Evolutionary conservation across 2,329 filamentous ascomycete genomes (phyloP).

Genomic region (Biscogniauxia sp.): DNA sequence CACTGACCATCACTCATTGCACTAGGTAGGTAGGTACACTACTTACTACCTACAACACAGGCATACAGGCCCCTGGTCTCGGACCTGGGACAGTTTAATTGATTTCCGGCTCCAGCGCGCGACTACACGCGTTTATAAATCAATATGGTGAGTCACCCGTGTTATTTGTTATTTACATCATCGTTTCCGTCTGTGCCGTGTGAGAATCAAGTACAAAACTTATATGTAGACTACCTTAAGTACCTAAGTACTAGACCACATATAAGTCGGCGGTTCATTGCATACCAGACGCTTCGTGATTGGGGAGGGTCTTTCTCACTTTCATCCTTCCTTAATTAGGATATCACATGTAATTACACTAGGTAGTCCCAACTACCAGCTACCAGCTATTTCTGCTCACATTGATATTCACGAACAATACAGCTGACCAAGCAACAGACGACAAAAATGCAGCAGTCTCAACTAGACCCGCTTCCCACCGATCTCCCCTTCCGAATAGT

Average conservation of each 20-base stretch:
- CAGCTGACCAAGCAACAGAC: slow-evolving; percentile 7
- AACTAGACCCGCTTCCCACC: slow-evolving; percentile 79
- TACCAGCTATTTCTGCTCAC: slow-evolving; percentile 1
- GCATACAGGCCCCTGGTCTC: not conserved
- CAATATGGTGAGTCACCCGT: slow-evolving; percentile 19
- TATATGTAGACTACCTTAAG: not conserved
- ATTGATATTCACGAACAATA: not conserved
- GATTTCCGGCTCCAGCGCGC: slow-evolving; percentile 15
- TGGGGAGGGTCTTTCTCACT: not conserved
- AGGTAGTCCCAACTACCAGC: slow-evolving; percentile 8
- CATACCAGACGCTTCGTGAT: not conserved
- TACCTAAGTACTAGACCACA: not conserved
- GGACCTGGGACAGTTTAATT: slow-evolving; percentile 15
- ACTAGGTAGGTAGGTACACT: no score
- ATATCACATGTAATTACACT: not conserved
- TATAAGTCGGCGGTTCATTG: not conserved
- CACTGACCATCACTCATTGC: slow-evolving; percentile 12
- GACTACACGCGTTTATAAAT: slow-evolving; percentile 13
- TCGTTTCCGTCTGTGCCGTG: not conserved
- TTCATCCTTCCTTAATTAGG: slow-evolving; percentile 3
- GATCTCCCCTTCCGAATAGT: slow-evolving; percentile 91
- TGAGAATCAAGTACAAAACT: no score
- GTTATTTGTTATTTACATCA: not conserved
- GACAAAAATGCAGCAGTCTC: slow-evolving; percentile 66
- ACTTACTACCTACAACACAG: no score